These are phyloP conservation scores for Capronia americana DNA, from an alignment of 2,329 filamentous ascomycete genomes.

Conservation along the genomic window DNA sequence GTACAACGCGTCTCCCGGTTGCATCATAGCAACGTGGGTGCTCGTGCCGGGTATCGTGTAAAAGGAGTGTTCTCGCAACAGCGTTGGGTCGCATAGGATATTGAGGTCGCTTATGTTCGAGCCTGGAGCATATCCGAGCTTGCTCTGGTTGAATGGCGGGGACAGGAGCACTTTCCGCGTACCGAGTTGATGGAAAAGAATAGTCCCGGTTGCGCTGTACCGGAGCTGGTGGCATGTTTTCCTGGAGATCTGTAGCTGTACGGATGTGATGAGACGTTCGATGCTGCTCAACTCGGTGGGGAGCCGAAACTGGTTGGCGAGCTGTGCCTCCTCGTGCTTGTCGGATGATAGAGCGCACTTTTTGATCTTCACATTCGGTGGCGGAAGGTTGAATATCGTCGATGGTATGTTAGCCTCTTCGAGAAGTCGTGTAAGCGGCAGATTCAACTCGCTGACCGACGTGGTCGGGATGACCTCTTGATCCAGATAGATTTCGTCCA, in stretches of 20 bases:
- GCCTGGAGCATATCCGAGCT: constrained; percentile 74
- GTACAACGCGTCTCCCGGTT: constrained; percentile 77
- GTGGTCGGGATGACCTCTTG: neutral
- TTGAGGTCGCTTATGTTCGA: constrained; percentile 63
- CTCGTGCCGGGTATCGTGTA: constrained; percentile 68
- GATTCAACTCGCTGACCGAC: too few species aligned
- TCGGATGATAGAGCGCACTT: neutral
- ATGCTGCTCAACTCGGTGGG: constrained; percentile 68
- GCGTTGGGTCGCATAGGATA: constrained; percentile 63
- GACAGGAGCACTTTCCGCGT: constrained; percentile 77
- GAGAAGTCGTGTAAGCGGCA: neutral
- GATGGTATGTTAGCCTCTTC: neutral
- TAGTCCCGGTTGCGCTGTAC: constrained; percentile 85
- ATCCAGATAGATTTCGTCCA: constrained; percentile 2
- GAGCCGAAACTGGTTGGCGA: constrained; percentile 73
- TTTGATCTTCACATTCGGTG: neutral
- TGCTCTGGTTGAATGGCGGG: constrained; percentile 74
- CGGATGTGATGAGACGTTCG: constrained; percentile 71
- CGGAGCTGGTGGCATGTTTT: constrained; percentile 86
- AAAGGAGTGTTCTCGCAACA: constrained; percentile 43
- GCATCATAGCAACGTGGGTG: constrained; percentile 70
- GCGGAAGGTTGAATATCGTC: constrained; percentile 2
- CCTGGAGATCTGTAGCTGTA: constrained; percentile 78
- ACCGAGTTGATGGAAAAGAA: constrained; percentile 79
- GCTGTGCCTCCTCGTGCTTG: constrained; percentile 55